phyloP scores from a whole-genome alignment of 192 early-diverging fungal species.

The Coemansia sp. region DNA sequence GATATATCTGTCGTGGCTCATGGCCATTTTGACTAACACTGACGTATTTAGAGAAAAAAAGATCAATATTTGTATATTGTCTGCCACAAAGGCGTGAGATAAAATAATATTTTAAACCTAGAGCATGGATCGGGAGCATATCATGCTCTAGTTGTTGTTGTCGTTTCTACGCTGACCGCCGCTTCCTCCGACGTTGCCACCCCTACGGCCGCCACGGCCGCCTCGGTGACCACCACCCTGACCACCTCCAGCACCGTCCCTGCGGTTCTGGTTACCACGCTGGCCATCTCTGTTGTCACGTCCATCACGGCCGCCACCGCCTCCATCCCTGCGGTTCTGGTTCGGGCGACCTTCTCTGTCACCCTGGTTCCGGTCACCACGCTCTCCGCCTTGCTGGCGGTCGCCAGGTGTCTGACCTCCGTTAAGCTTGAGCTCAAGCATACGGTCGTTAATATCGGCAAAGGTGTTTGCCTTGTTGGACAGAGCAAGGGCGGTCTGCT shows the following conservation, averaged over 20 bases:
- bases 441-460: constrained; percentile 90
- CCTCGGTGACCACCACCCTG: constrained; percentile 18
- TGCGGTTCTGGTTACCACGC: constrained; percentile 26
- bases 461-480: constrained; percentile 85
- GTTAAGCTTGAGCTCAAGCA: constrained; percentile 75
- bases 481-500: constrained; percentile 84
- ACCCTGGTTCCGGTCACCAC: constrained; percentile 34
- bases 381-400: constrained; percentile 43
- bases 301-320: constrained; percentile 30
- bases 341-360: constrained; percentile 44
- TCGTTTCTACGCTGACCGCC: constrained; percentile 27
- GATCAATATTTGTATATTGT: background rate
- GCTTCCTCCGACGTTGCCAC: constrained; percentile 21
- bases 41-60: background rate
- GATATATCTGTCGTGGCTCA: background rate
- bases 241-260: constrained; percentile 23
- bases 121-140: background rate
- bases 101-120: constrained; percentile 7
- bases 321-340: constrained; percentile 43
- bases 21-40: background rate
- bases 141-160: background rate
- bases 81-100: constrained; percentile 2
- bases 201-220: constrained; percentile 19
- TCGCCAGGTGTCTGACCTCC: constrained; percentile 50
- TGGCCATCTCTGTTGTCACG: constrained; percentile 27